A percentile compares a stretch with the other conserved stretches of the same genome.
Evolutionary conservation across 371 early-diverging fungal genomes (phyloP).

Genomic region (Spiromyces aspiralis): DNA sequence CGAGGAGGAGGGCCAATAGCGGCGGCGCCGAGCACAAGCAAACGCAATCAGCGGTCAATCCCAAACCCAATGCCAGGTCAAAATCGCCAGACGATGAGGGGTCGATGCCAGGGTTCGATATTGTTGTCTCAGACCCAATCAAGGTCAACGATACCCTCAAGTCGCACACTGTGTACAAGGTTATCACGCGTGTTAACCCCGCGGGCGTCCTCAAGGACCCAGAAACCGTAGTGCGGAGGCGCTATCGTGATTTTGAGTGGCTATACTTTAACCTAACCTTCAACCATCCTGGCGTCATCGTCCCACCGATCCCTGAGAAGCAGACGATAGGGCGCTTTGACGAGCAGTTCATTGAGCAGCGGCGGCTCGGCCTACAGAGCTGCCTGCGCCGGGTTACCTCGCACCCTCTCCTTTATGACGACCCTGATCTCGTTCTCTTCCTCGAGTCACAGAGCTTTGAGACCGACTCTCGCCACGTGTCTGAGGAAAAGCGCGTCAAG

Average conservation of each 20-base stretch:
- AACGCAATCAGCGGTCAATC: neutral
- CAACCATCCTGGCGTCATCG: constrained; percentile 75
- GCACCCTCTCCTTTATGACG: constrained; percentile 71
- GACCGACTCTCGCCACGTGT: neutral
- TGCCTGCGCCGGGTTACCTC: constrained; percentile 61
- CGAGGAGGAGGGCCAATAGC: neutral
- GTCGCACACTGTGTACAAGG: constrained; percentile 76
- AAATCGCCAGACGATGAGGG: neutral
- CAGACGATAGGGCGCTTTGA: constrained; percentile 86
- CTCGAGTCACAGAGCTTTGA: constrained; percentile 15
- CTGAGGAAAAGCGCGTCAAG: neutral
- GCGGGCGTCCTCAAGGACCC: constrained; percentile 46
- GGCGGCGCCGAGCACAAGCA: too few relatives aligned
- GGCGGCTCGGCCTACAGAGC: constrained; percentile 68
- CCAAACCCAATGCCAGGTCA: neutral
- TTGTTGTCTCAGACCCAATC: constrained; percentile 72
- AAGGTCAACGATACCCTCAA: constrained; percentile 77
- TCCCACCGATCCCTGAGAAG: constrained; percentile 90
- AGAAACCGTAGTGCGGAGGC: constrained; percentile 63
- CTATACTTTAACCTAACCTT: constrained; percentile 65
- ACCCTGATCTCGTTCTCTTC: constrained; percentile 71
- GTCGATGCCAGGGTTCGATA: constrained; percentile 47
- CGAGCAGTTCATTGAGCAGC: constrained; percentile 84
- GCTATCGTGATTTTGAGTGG: constrained; percentile 92
- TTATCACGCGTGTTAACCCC: constrained; percentile 66